Base-by-base conservation (phyloP, 345 rosid species). In the Salix purpurea region DNA sequence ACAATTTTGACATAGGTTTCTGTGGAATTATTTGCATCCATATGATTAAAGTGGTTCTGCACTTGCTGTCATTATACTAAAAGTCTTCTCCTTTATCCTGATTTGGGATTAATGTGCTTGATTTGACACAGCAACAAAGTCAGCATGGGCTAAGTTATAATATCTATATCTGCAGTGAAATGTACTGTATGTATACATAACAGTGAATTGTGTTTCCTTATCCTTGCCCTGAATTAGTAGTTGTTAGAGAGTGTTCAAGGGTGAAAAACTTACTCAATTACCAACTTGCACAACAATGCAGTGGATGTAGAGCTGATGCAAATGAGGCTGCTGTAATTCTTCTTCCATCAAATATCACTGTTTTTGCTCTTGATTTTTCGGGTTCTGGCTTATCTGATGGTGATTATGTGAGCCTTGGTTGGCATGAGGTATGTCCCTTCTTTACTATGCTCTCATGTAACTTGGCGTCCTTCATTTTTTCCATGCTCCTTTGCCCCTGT, bases 321-420 rank as follows among this genome's bases (percentile, higher is more conserved):
- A 82, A 82, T 71, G 84, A 82, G 73, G 84, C 84, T 65, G 84
- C 81, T 65, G 76, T 82, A 18, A 71, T 82, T 78, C 84, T 82
- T 70, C 84, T 82, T 65, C 81, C 84, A 40, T 78, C 84, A 65
- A 82, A 82, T 70, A 82, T 82, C 34, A 82, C 84, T 71, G 78
- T 78, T 71, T 82, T 82, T 18, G 67, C 79, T 56, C 76, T 82
- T 61, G 84, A 82, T 74, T 82, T 82, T 74, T 82, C 84, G 5
- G 84, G 84, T 64, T 82, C 84, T 36, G 84, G 84, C 56, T 78
- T 82, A 74, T 82, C 84, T 46, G 84, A 78, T 71, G 84, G 84
- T 65, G 84, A 82, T 50, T 78, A 74, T 74, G 84, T 82, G 56
- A 77, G 81, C 84, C 84, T 82, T 77, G 84, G 84, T 44, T 82